These are phyloP conservation scores for Malus hybrid DNA, from an alignment of 331 rosid genomes.

Conservation along the genomic window DNA sequence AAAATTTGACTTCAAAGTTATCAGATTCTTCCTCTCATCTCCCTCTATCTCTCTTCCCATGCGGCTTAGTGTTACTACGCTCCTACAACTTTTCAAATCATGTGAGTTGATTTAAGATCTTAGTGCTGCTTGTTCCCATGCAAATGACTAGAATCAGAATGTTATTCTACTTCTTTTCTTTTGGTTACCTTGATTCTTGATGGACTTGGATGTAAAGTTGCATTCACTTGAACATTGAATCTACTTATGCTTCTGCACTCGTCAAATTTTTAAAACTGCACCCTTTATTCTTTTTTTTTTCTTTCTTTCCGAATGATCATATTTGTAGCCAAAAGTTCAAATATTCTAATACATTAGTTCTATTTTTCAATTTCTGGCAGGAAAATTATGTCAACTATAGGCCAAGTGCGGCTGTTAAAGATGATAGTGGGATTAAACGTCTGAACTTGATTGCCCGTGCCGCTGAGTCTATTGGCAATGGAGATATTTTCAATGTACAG, in stretches of 20 bases:
- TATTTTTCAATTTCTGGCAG: slow-evolving; percentile 34
- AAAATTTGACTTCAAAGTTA: background rate
- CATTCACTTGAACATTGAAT: background rate
- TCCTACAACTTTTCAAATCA: background rate
- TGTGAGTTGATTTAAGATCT: background rate
- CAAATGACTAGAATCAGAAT: background rate
- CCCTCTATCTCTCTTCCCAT: background rate
- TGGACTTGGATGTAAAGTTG: background rate
- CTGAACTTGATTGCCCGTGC: slow-evolving; percentile 82
- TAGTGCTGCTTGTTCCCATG: background rate
- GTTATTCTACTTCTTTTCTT: background rate
- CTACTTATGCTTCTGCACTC: background rate
- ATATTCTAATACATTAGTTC: background rate
- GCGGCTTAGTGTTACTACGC: background rate
- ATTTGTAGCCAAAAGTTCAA: background rate
- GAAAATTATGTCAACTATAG: slow-evolving; percentile 88
- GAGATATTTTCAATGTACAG: slow-evolving; percentile 86
- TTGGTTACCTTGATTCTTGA: background rate
- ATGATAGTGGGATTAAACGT: slow-evolving; percentile 68
- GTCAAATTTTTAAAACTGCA: background rate
- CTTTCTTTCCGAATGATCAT: background rate
- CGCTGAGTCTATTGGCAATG: slow-evolving; percentile 90
- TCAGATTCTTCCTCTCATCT: background rate
- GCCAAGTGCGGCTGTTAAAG: slow-evolving; percentile 67
- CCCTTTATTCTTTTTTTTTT: background rate